Evolutionary conservation across 1,139 yeast genomes (phyloP).

Genomic region (Yamadazyma diddensiae): DNA sequence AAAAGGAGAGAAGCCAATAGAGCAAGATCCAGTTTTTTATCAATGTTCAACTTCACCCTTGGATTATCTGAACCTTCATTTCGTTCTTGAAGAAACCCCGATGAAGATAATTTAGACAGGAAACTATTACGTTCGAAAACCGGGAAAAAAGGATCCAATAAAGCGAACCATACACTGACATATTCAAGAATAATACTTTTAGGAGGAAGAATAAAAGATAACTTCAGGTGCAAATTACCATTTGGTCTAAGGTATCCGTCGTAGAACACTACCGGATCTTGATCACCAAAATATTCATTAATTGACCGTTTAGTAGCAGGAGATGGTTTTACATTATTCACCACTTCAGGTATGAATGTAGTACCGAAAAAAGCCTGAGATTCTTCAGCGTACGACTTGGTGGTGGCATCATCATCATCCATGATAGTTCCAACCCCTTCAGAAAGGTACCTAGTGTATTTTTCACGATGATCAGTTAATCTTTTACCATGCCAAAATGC

Average conservation of each 20-base stretch:
- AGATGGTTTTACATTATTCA: conserved; percentile 4
- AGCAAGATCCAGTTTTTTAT: conserved; percentile 26
- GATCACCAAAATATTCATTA: conserved; percentile 6
- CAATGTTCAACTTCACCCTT: conserved; percentile 20
- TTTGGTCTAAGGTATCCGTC: conserved; percentile 9
- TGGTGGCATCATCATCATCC: conserved; percentile 6
- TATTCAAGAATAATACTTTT: conserved; percentile 11
- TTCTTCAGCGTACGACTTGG: conserved; percentile 5
- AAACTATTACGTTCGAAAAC: conserved; percentile 39
- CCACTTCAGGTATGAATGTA: conserved; percentile 11
- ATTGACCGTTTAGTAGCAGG: conserved; percentile 7
- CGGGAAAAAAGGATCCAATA: conserved; percentile 46
- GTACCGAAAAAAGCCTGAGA: conserved; percentile 13
- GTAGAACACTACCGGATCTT: conserved; percentile 9
- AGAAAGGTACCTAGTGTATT: conserved; percentile 5
- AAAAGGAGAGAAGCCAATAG: conserved; percentile 22
- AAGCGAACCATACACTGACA: conserved; percentile 31
- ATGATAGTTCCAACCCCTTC: conserved; percentile 11
- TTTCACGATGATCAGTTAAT: conserved; percentile 6
- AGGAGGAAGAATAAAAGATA: conserved; percentile 12
- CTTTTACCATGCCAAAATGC: conserved; percentile 14
- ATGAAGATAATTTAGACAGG: conserved; percentile 17
- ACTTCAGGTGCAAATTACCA: conserved; percentile 1
- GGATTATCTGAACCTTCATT: conserved; percentile 5
- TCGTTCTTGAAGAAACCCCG: conserved; percentile 13